phyloP scores from a whole-genome alignment of 805 yeast species.

The Yamadazyma laniorum region DNA sequence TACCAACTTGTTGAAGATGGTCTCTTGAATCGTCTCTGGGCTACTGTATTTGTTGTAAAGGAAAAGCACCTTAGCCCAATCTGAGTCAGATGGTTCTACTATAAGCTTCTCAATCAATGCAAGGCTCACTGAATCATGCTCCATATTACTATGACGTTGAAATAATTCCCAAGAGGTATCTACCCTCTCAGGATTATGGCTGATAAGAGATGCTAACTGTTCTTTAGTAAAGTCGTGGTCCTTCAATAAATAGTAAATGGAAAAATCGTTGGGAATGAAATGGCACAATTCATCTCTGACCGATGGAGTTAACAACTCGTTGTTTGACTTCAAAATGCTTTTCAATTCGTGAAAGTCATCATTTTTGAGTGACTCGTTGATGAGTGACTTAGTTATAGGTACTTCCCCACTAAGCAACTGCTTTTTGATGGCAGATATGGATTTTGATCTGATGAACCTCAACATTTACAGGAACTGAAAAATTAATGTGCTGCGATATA shows the following conservation, averaged over 20 bases:
- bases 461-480: conserved; percentile 6
- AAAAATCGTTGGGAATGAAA: conserved; percentile 24
- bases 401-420: conserved; percentile 8
- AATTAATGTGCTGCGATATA: conserved; percentile 1
- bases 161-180: conserved; percentile 49
- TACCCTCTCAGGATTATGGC: conserved; percentile 53
- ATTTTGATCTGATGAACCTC: conserved; percentile 12
- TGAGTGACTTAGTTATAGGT: conserved; percentile 7
- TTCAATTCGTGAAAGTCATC: conserved; percentile 14
- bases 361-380: conserved; percentile 11
- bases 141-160: conserved; percentile 20
- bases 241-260: conserved; percentile 26
- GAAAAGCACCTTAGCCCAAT: conserved; percentile 13
- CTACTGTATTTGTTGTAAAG: conserved; percentile 5
- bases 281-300: conserved; percentile 17
- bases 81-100: conserved; percentile 6
- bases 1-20: conserved; percentile 8
- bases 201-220: conserved; percentile 27
- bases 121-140: neutral
- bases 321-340: conserved; percentile 12
- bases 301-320: conserved; percentile 8
- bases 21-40: neutral
- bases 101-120: conserved; percentile 7
- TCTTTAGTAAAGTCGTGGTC: conserved; percentile 15
- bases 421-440: conserved; percentile 9